These are phyloP conservation scores for Penicillium dipodomyicola DNA, from an alignment of 495 filamentous ascomycete species.

Conservation along the genomic window DNA sequence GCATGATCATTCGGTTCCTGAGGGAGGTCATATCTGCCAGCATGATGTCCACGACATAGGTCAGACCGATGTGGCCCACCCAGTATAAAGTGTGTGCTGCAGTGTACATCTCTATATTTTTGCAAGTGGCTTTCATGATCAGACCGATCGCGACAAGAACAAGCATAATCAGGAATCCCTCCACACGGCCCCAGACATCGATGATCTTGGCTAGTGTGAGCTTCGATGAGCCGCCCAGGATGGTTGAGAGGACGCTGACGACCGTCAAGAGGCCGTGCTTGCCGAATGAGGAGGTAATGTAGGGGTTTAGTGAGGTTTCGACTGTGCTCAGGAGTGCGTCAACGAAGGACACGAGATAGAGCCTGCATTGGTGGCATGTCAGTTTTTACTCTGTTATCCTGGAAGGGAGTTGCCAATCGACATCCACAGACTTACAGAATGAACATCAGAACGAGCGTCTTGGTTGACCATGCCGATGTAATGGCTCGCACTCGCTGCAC, in stretches of 20 bases:
- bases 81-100: slow-evolving; percentile 49
- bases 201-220: slow-evolving; percentile 59
- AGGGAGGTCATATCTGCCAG: slow-evolving; percentile 59
- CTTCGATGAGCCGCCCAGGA: slow-evolving; percentile 59
- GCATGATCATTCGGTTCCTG: slow-evolving; percentile 55
- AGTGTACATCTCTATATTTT: slow-evolving; percentile 39
- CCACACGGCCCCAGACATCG: slow-evolving; percentile 55
- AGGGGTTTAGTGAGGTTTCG: slow-evolving; percentile 17
- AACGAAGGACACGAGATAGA: slow-evolving; percentile 18
- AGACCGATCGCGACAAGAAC: slow-evolving; percentile 34
- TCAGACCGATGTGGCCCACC: slow-evolving; percentile 52
- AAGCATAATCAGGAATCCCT: slow-evolving; percentile 44
- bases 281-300: slow-evolving; percentile 25
- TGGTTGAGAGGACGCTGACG: slow-evolving; percentile 22
- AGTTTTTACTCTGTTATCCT: background rate
- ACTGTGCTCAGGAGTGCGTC: slow-evolving; percentile 11
- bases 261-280: slow-evolving; percentile 23
- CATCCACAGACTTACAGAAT: slow-evolving; percentile 7
- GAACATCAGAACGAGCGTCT: slow-evolving; percentile 12
- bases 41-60: slow-evolving; percentile 54
- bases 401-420: background rate
- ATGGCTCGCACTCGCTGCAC: slow-evolving; percentile 12
- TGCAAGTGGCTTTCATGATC: slow-evolving; percentile 42
- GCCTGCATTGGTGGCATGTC: slow-evolving; percentile 1
- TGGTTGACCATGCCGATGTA: slow-evolving; percentile 6